phyloP scores from a whole-genome alignment of 306 rosid species.

The Fragaria nilgerrensis region DNA sequence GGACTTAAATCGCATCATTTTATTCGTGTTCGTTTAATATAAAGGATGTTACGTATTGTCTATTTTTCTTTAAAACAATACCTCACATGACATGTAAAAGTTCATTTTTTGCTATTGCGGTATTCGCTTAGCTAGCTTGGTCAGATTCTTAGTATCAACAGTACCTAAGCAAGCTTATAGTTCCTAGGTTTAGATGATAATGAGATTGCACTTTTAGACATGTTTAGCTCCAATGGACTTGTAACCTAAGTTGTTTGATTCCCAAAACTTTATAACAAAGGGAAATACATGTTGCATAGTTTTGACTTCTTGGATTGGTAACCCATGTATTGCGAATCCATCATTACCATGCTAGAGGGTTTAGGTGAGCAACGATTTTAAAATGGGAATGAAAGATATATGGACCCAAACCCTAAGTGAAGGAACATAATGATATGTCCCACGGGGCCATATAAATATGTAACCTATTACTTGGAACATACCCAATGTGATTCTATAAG shows the following conservation, averaged over 20 bases:
- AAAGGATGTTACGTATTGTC: not conserved
- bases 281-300: not conserved
- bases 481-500: slow-evolving; percentile 23
- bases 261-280: not conserved
- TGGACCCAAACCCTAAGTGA: slow-evolving; percentile 10
- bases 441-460: slow-evolving; percentile 16
- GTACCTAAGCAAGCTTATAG: not conserved
- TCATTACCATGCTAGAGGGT: slow-evolving; percentile 10
- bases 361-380: not conserved
- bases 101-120: not conserved
- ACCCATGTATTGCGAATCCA: not conserved
- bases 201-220: not conserved
- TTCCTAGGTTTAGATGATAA: not conserved
- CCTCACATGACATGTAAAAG: too few relatives aligned
- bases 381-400: not conserved
- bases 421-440: slow-evolving; percentile 11
- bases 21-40: not conserved
- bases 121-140: not conserved
- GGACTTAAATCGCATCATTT: not conserved
- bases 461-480: slow-evolving; percentile 37
- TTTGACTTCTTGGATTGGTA: not conserved
- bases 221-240: not conserved
- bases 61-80: too few relatives aligned
- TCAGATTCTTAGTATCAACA: not conserved
- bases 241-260: not conserved